Evolutionary conservation across 306 rosid genomes (phyloP).

Genomic region (Bauhinia variegata): DNA sequence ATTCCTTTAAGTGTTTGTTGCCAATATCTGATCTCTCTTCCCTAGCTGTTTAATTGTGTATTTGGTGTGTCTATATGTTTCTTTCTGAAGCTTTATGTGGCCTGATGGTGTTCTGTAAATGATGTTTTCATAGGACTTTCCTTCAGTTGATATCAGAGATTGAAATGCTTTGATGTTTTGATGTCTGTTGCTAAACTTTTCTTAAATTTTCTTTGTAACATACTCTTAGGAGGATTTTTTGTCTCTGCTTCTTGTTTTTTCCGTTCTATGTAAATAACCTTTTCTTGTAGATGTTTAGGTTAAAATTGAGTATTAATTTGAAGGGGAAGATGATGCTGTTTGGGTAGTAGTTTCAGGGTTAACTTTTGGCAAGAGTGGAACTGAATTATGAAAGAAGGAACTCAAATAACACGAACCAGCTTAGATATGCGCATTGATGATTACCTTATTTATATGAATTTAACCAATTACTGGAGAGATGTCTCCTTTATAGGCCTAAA

Average conservation of each 20-base stretch:
- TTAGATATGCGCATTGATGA: no score
- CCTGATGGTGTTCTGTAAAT: neutral
- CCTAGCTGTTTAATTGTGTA: slow-evolving; percentile 9
- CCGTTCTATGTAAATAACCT: no score
- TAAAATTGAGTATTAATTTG: no score
- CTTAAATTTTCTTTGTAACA: no score
- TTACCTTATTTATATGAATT: no score
- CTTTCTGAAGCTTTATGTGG: neutral
- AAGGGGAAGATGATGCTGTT: no score
- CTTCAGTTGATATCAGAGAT: neutral
- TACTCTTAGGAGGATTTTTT: neutral
- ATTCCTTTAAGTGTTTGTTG: slow-evolving; percentile 13
- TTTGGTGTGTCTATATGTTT: neutral
- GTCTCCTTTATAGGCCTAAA: neutral
- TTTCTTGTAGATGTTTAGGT: no score
- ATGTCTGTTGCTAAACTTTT: neutral
- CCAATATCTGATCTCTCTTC: slow-evolving; percentile 16
- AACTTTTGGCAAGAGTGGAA: no score
- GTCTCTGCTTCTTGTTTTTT: neutral
- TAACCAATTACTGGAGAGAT: no score
- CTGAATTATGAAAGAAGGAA: no score
- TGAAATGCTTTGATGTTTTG: neutral
- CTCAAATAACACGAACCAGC: no score
- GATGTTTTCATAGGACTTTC: neutral
- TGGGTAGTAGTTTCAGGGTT: no score